phyloP scores from a whole-genome alignment of 352 stramenopile species.

The Phytophthora idaei region DNA sequence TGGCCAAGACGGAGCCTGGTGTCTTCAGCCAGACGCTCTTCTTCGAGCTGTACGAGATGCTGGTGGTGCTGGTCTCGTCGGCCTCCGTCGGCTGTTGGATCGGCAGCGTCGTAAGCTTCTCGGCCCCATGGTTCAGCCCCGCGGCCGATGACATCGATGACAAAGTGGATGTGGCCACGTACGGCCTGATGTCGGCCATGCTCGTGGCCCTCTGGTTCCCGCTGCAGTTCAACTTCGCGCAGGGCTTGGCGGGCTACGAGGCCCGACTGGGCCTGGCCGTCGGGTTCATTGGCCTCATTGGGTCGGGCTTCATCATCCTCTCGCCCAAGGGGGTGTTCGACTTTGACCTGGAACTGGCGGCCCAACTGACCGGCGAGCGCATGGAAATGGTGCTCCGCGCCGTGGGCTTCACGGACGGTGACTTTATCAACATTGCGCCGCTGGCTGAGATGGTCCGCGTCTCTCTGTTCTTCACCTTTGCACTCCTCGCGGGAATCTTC shows the following conservation, averaged over 20 bases:
- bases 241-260: slow-evolving; percentile 66
- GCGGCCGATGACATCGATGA: slow-evolving; percentile 9
- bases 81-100: slow-evolving; percentile 51
- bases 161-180: slow-evolving; percentile 63
- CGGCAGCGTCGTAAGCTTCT: slow-evolving; percentile 51
- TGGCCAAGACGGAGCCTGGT: slow-evolving; percentile 66
- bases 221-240: slow-evolving; percentile 72
- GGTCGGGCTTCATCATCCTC: slow-evolving; percentile 65
- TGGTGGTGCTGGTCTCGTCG: slow-evolving; percentile 72
- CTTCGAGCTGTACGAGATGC: slow-evolving; percentile 85
- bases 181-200: slow-evolving; percentile 67
- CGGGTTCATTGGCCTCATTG: slow-evolving; percentile 61
- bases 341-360: slow-evolving; percentile 68
- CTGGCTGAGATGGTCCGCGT: slow-evolving; percentile 32
- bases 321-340: slow-evolving; percentile 64
- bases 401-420: slow-evolving; percentile 64
- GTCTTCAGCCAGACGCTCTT: slow-evolving; percentile 80
- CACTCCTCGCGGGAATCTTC: slow-evolving; percentile 56
- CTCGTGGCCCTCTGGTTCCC: slow-evolving; percentile 78
- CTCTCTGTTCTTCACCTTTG: slow-evolving; percentile 43
- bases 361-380: slow-evolving; percentile 39
- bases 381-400: slow-evolving; percentile 58
- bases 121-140: slow-evolving; percentile 22
- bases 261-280: slow-evolving; percentile 59
- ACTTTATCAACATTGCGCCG: slow-evolving; percentile 55